Conservation (phyloP, 139 green algal species). For the Chlorella sp. region DNA sequence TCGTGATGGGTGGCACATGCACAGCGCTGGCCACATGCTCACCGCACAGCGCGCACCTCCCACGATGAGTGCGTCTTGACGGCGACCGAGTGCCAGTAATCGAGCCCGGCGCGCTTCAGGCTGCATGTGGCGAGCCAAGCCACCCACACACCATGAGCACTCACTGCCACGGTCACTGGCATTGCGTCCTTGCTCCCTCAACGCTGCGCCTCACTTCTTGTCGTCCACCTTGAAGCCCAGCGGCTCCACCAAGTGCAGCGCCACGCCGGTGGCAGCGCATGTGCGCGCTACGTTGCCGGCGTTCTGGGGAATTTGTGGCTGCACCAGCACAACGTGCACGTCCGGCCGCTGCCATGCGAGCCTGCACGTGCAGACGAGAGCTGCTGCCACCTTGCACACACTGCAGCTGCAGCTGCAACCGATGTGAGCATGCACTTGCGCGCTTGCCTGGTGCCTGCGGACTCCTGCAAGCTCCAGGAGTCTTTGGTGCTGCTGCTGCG, state of each 20-base stretch:
- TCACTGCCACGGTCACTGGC: neutral
- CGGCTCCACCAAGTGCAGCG: constrained; percentile 78
- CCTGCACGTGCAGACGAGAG: too few relatives aligned
- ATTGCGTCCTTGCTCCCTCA: too few relatives aligned
- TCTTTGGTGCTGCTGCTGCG: too few relatives aligned
- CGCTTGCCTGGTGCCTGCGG: too few relatives aligned
- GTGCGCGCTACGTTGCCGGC: constrained; percentile 65
- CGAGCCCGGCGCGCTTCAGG: constrained; percentile 78
- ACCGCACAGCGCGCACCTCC: constrained; percentile 17
- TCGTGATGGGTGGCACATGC: too few relatives aligned
- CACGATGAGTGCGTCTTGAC: constrained; percentile 69
- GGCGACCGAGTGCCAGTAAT: constrained; percentile 79
- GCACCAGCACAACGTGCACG: constrained; percentile 65
- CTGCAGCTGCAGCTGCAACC: too few relatives aligned
- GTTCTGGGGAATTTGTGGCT: constrained; percentile 69
- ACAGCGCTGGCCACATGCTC: neutral
- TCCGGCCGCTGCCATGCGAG: constrained; percentile 42
- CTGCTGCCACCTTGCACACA: too few relatives aligned
- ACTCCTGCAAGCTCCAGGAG: too few relatives aligned
- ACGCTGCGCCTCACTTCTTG: constrained; percentile 33
- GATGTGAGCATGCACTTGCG: too few relatives aligned
- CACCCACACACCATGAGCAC: neutral
- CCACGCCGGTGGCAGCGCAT: constrained; percentile 59
- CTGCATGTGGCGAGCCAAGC: too few relatives aligned
- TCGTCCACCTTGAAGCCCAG: constrained; percentile 75